These are phyloP conservation scores for Xylaria digitata DNA, from an alignment of 2,329 filamentous ascomycete species.

Conservation along the genomic window DNA sequence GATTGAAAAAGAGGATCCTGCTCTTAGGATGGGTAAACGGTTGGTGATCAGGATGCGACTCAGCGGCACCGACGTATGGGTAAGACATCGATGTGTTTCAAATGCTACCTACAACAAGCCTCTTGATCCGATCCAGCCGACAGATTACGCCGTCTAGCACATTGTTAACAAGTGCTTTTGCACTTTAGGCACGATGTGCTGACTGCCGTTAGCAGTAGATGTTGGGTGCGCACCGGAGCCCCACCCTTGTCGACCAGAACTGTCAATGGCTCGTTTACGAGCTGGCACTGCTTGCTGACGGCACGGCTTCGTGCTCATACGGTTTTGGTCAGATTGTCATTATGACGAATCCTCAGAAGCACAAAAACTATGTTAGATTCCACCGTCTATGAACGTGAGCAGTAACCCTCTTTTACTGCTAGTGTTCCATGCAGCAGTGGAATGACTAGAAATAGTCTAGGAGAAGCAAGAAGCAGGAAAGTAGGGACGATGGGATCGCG, in stretches of 20 bases:
- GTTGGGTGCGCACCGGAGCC: slow-evolving; percentile 18
- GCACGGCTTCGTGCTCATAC: slow-evolving; percentile 26
- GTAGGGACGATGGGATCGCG: not conserved
- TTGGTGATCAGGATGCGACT: slow-evolving; percentile 8
- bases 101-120: not conserved
- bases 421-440: not conserved
- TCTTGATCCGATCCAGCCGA: not conserved
- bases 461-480: not conserved
- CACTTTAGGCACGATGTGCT: slow-evolving; percentile 26
- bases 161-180: slow-evolving; percentile 19
- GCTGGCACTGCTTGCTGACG: slow-evolving; percentile 42
- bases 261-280: slow-evolving; percentile 46
- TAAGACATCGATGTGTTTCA: slow-evolving; percentile 14
- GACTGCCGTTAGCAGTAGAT: slow-evolving; percentile 26
- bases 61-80: slow-evolving; percentile 16
- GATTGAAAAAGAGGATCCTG: slow-evolving; percentile 1
- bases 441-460: not conserved
- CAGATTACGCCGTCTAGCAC: slow-evolving; percentile 5
- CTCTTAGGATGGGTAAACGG: not conserved
- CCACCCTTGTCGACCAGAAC: slow-evolving; percentile 24
- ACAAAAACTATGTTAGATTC: not conserved
- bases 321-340: slow-evolving; percentile 1
- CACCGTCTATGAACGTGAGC: slow-evolving; percentile 5
- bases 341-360: slow-evolving; percentile 1
- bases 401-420: not conserved